phyloP scores from a whole-genome alignment of 306 rosid genomes.

The Echinosophora koreensis region DNA sequence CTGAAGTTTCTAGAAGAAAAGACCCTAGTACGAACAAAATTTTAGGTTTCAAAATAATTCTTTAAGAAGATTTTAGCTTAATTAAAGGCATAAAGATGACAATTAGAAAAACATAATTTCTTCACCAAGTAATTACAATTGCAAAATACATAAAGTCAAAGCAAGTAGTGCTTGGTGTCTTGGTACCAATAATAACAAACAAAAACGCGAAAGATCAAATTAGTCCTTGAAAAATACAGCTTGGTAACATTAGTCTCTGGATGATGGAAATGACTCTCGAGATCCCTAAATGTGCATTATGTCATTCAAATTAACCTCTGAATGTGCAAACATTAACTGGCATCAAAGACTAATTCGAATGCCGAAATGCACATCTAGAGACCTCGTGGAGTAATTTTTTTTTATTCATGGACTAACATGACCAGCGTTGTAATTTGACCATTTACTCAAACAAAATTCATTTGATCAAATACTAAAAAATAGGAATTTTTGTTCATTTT shows the following conservation, averaged over 20 bases:
- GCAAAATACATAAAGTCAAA: background rate
- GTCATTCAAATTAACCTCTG: too few relatives aligned
- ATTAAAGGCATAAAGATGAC: background rate
- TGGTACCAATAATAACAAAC: background rate
- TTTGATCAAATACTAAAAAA: background rate
- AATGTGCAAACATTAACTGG: too few relatives aligned
- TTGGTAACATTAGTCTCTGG: too few relatives aligned
- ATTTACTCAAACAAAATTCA: background rate
- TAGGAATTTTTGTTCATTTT: background rate
- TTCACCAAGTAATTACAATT: background rate
- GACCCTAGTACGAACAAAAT: background rate
- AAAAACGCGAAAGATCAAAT: too few relatives aligned
- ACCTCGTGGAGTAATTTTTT: too few relatives aligned
- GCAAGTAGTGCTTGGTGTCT: background rate
- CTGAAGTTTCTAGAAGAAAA: background rate
- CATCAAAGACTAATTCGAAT: too few relatives aligned
- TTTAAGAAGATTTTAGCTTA: background rate
- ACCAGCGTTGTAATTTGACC: too few relatives aligned
- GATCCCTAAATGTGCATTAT: too few relatives aligned
- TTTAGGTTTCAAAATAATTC: background rate
- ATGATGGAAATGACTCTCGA: too few relatives aligned
- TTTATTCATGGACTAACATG: too few relatives aligned
- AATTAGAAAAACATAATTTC: background rate
- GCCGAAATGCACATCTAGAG: too few relatives aligned
- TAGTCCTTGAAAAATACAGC: too few relatives aligned